Conservation (phyloP, 164 flowering plant genomes). For the Magnolia officinalis region DNA sequence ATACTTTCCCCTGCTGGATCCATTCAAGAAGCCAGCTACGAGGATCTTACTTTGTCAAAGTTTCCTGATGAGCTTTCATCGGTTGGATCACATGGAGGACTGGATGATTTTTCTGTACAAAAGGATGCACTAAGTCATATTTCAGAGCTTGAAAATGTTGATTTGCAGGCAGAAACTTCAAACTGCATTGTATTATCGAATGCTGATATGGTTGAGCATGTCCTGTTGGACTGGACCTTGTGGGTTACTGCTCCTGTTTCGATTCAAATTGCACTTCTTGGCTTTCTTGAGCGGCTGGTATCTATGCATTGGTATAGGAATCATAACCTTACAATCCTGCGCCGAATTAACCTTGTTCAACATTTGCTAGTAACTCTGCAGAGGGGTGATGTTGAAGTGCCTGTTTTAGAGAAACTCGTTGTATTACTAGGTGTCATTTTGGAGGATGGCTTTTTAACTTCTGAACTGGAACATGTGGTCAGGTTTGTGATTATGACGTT, state of each 20-base stretch:
- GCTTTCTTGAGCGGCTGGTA: slow-evolving; percentile 93
- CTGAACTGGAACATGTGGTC: slow-evolving; percentile 94
- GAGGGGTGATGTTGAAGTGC: slow-evolving; percentile 98
- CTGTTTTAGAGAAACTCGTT: slow-evolving; percentile 90
- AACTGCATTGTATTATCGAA: slow-evolving; percentile 94
- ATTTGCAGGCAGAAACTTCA: slow-evolving; percentile 64
- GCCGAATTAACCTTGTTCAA: slow-evolving; percentile 91
- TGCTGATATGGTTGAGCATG: slow-evolving; percentile 99
- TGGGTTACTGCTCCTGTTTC: slow-evolving; percentile 91
- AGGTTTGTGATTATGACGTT: slow-evolving; percentile 97
- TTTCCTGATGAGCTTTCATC: slow-evolving; percentile 82
- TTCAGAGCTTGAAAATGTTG: slow-evolving; percentile 85
- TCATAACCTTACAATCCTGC: slow-evolving; percentile 90
- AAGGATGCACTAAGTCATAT: slow-evolving; percentile 90
- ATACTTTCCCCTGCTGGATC: slow-evolving; percentile 41
- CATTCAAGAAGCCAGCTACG: slow-evolving; percentile 51
- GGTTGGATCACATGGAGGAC: slow-evolving; percentile 78
- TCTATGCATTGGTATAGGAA: slow-evolving; percentile 99
- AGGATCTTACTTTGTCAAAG: slow-evolving; percentile 61
- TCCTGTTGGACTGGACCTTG: slow-evolving; percentile 95
- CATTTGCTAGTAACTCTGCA: slow-evolving; percentile 92
- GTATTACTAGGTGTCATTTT: slow-evolving; percentile 90
- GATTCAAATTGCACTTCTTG: slow-evolving; percentile 83
- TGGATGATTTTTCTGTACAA: slow-evolving; percentile 83
- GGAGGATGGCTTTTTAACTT: slow-evolving; percentile 89